Evolutionary conservation across 768 basidiomycete species (phyloP).

Genomic region (Hemileccinum impolitum): DNA sequence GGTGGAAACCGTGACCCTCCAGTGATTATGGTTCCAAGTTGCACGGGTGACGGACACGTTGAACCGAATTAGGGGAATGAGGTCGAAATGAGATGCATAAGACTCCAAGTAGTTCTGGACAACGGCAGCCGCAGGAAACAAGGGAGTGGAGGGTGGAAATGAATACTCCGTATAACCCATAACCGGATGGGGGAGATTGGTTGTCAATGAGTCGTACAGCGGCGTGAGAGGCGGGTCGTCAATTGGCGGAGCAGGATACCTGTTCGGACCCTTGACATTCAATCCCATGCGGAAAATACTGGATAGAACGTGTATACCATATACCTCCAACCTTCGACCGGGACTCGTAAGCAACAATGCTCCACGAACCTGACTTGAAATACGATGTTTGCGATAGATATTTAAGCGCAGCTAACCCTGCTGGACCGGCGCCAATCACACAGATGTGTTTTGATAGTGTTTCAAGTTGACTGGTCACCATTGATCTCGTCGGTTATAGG

Average conservation of each 20-base stretch:
- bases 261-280: slow-evolving; percentile 19
- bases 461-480: slow-evolving; percentile 1
- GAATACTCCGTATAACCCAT: slow-evolving; percentile 65
- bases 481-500: background rate
- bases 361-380: slow-evolving; percentile 59
- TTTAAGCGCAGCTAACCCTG: slow-evolving; percentile 69
- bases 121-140: slow-evolving; percentile 59
- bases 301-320: slow-evolving; percentile 48
- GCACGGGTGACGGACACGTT: slow-evolving; percentile 52
- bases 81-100: slow-evolving; percentile 60
- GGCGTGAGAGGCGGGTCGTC: slow-evolving; percentile 60
- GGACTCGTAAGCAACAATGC: slow-evolving; percentile 59
- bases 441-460: slow-evolving; percentile 47
- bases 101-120: slow-evolving; percentile 68
- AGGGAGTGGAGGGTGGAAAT: slow-evolving; percentile 69
- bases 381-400: slow-evolving; percentile 57
- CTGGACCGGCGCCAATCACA: slow-evolving; percentile 75
- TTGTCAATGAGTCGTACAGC: slow-evolving; percentile 76
- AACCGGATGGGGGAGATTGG: slow-evolving; percentile 74
- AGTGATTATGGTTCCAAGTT: slow-evolving; percentile 39
- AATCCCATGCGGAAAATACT: background rate
- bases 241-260: slow-evolving; percentile 54
- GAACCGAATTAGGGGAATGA: slow-evolving; percentile 61
- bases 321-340: slow-evolving; percentile 68
- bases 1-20: slow-evolving; percentile 48